Evolutionary conservation across 2,329 filamentous ascomycete species (phyloP).

Genomic region (Epichloe typhina): DNA sequence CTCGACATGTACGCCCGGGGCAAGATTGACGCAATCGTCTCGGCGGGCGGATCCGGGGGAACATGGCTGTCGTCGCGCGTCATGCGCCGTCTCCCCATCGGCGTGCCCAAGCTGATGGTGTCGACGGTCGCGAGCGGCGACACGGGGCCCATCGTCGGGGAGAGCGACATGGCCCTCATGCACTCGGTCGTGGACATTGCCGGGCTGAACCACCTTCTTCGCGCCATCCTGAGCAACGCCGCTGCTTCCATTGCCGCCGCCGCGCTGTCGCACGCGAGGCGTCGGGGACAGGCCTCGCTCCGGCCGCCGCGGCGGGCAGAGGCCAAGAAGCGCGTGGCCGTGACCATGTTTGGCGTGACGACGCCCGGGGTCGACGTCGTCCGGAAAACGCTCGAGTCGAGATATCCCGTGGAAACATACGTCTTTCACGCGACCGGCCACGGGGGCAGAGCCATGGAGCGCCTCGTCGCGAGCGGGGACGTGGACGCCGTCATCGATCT

Average conservation of each 20-base stretch:
- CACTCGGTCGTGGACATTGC: constrained; percentile 60
- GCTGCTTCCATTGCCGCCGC: constrained; percentile 48
- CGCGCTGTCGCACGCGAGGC: constrained; percentile 29
- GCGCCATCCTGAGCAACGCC: constrained; percentile 47
- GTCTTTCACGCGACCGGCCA: constrained; percentile 60
- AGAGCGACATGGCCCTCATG: constrained; percentile 57
- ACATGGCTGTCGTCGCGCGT: constrained; percentile 46
- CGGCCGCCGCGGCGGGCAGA: background rate
- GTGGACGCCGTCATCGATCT: constrained; percentile 56
- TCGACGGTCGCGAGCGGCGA: constrained; percentile 58
- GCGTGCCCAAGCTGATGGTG: constrained; percentile 57
- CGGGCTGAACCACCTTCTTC: constrained; percentile 47
- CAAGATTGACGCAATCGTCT: constrained; percentile 41
- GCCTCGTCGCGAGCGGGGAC: constrained; percentile 40
- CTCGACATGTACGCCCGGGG: constrained; percentile 21
- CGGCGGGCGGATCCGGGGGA: constrained; percentile 48
- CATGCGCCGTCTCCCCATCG: constrained; percentile 51
- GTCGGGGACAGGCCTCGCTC: background rate
- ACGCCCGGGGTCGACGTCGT: constrained; percentile 49
- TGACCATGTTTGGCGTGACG: constrained; percentile 67
- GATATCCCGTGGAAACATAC: constrained; percentile 40
- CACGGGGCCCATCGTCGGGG: constrained; percentile 49
- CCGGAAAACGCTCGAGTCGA: constrained; percentile 33
- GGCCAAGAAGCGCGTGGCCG: constrained; percentile 38
- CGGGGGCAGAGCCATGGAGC: constrained; percentile 57